Conservation (phyloP, 176 grass and related monocot genomes). For the Bolboschoenus planiculmis region DNA sequence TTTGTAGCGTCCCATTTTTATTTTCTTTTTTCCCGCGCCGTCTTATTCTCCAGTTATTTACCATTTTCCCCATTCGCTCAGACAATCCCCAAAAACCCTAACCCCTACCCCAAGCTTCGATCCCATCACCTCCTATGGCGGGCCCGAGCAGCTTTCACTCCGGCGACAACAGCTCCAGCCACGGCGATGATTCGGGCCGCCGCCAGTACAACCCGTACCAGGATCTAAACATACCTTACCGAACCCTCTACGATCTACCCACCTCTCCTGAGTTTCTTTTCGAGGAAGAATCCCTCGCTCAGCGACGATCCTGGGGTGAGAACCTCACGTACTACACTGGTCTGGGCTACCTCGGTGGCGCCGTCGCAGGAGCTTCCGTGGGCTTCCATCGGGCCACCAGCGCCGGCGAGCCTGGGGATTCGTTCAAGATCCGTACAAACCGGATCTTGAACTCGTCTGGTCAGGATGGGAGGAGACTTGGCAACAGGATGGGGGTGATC, state of each 20-base stretch:
- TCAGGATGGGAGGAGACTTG: slow-evolving; percentile 51
- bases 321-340: slow-evolving; percentile 49
- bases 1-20: neutral
- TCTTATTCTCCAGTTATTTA: neutral
- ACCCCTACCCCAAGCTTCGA: neutral
- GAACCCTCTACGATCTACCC: slow-evolving; percentile 56
- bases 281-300: slow-evolving; percentile 30
- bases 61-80: neutral
- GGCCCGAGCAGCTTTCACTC: neutral
- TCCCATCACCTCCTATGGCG: neutral
- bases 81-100: neutral
- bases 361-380: slow-evolving; percentile 18
- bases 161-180: neutral
- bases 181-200: neutral
- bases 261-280: slow-evolving; percentile 78
- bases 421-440: slow-evolving; percentile 57
- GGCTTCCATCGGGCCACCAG: slow-evolving; percentile 36
- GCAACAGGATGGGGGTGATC: slow-evolving; percentile 48
- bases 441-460: slow-evolving; percentile 55
- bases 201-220: slow-evolving; percentile 41
- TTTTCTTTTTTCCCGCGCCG: neutral
- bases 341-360: slow-evolving; percentile 34
- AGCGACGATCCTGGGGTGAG: slow-evolving; percentile 39
- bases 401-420: slow-evolving; percentile 46
- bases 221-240: slow-evolving; percentile 33